phyloP scores from a whole-genome alignment of 78 protist genomes.

The Cavenderia fasciculata region DNA sequence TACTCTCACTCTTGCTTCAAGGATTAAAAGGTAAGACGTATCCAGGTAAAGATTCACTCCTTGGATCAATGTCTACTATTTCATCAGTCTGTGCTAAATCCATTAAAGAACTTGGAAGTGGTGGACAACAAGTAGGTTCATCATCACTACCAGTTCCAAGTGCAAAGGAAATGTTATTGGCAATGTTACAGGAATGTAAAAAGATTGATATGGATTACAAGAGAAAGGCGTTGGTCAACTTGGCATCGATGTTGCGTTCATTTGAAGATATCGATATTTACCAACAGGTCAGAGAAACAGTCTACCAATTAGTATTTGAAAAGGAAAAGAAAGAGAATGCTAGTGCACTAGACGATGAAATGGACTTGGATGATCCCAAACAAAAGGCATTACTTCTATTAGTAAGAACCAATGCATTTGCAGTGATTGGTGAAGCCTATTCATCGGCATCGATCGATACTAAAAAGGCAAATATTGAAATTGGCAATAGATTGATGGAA shows the following conservation, averaged over 20 bases:
- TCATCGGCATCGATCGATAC: slow-evolving; percentile 12
- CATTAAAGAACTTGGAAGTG: not conserved
- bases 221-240: slow-evolving; percentile 68
- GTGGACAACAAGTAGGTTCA: too few species aligned
- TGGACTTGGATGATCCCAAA: slow-evolving; percentile 45
- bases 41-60: slow-evolving; percentile 70
- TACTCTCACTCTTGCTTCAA: slow-evolving; percentile 6
- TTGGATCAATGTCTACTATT: slow-evolving; percentile 44
- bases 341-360: too few species aligned
- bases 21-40: slow-evolving; percentile 71
- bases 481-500: not conserved
- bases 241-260: slow-evolving; percentile 24
- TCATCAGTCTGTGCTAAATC: slow-evolving; percentile 17
- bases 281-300: slow-evolving; percentile 18
- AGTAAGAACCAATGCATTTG: slow-evolving; percentile 15
- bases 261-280: slow-evolving; percentile 41
- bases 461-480: not conserved
- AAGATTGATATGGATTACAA: slow-evolving; percentile 74
- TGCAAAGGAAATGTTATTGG: not conserved
- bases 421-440: slow-evolving; percentile 49
- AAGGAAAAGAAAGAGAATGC: slow-evolving; percentile 1
- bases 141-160: too few species aligned
- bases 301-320: slow-evolving; percentile 34
- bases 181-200: slow-evolving; percentile 68
- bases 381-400: slow-evolving; percentile 38